Base-by-base conservation (phyloP, 441 rosid genomes). In the Bruguiera hainesii region DNA sequence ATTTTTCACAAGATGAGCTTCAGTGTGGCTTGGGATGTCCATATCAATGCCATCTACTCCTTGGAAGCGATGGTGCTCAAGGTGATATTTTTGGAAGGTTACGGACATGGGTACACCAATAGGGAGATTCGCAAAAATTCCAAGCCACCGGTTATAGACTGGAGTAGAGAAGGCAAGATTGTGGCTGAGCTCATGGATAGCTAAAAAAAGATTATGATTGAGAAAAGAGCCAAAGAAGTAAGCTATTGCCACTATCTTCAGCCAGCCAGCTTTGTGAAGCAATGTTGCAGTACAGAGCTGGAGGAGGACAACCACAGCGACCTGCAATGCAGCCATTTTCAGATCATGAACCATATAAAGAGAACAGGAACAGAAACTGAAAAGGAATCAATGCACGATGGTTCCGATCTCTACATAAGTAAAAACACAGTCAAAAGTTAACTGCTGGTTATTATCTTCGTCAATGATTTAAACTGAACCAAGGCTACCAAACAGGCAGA, bases 101-200 rank as follows among this genome's bases (percentile, higher is more conserved):
- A 51, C 25, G 4, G 56, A 51, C 56, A 51, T 93, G 35, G 97
- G 96, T 19, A 90, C 91, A 9, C 97, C 98, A 4, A 93, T 79
- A 30, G 97, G 98, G 58, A 91, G 90, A 67, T 93, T 90, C 2
- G 97, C 97, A 19, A 93, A 85, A 59, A 93, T 89, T 30, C 96
- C 96, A 33, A 93, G 95, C 85, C 91, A 90, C 18, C 89, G 84
- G 75, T 93, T 93, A 79, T 79, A 81, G 71, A 78, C 81, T 5
- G 98, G 94, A 61, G 87, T 85, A 3, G 88, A 87, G 82, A 90
- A 93, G 29, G 98, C 96, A 0, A 93, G 94, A 65, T 90, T 93
- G 83, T 93, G 98, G 80, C 96, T 86, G 57, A 90, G 82, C 77
- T 93, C 98, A 62, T 93, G 98, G 72, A 90, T 90, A 51, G 97